Percentiles rank a stretch among this genome's conserved stretches.
Evolutionary conservation across 257 asterid genomes (phyloP).

Genomic region (Mitragyna speciosa): DNA sequence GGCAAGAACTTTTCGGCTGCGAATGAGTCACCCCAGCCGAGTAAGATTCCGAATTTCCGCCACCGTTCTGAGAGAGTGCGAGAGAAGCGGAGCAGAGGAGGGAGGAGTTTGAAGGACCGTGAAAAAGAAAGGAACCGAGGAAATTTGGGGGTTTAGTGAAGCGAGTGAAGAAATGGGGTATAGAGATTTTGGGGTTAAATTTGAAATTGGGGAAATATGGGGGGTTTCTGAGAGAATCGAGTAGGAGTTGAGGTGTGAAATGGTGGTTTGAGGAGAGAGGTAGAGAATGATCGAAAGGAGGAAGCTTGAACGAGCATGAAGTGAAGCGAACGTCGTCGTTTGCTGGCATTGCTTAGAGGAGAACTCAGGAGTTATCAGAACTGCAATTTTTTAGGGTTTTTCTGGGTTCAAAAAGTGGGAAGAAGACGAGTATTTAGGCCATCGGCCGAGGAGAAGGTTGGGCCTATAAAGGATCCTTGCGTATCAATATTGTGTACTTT

Average conservation of each 20-base stretch:
- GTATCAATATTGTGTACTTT: no score
- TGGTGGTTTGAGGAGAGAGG: constrained; percentile 21
- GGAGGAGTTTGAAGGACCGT: constrained; percentile 34
- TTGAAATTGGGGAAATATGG: constrained; percentile 44
- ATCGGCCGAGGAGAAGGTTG: no score
- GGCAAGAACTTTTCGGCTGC: constrained; percentile 26
- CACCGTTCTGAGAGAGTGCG: constrained; percentile 25
- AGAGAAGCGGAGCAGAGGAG: constrained; percentile 71
- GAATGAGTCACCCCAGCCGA: constrained; percentile 29
- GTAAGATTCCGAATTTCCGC: constrained; percentile 37
- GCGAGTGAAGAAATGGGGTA: constrained; percentile 12
- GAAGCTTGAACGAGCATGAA: constrained; percentile 60
- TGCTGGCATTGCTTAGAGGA: constrained; percentile 41
- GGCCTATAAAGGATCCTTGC: no score
- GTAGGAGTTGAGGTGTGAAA: constrained; percentile 31
- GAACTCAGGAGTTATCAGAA: not conserved
- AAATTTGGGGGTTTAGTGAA: constrained; percentile 20
- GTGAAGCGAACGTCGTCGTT: constrained; percentile 59
- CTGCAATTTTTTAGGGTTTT: constrained; percentile 20
- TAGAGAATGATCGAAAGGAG: constrained; percentile 29
- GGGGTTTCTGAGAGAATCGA: constrained; percentile 24
- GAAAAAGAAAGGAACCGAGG: constrained; percentile 25
- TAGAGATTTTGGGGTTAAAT: constrained; percentile 29
- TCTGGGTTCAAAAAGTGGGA: no score
- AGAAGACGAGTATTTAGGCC: no score